Base-by-base conservation (phyloP, 805 yeast species). In the fission yeast (Schizosaccharomyces pombe) region DNA sequence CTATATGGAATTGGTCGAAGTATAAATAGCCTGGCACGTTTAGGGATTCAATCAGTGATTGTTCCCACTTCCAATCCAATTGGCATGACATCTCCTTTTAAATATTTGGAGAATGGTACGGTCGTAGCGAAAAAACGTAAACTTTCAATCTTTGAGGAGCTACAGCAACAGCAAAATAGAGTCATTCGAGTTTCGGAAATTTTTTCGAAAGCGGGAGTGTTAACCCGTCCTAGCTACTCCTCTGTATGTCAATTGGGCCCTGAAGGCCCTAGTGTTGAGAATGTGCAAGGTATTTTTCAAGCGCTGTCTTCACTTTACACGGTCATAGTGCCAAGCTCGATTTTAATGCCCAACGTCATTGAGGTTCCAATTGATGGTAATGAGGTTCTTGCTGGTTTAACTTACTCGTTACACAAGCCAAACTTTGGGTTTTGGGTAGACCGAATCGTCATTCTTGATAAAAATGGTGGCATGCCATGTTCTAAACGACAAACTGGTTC, bases 391-490 rank as follows among this genome's bases (percentile, higher is more conserved):
- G 61, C 63, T 39, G 64, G 69, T 52, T 60, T 76, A 1, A 68
- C 70, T 2, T 56, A 29, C 67, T 70, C 30, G 63, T 74, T 51
- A 58, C 58, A 12, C 57, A 60, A 9, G 47, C 56, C 57, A 67
- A 33, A 64, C 65, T 12, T 52, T 58, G 32, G 47, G 60, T 52
- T 53, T 57, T 53, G 52, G 0, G 74, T 91, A 47, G 98, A 91
- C 58, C 91, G 91, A 60, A 67, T 89, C 30, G 75, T 89, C 5
- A 78, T 80, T 58, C 69, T 91, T 31, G 96, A 86, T 61, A 76
- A 79, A 0, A 64, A 74, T 19, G 99, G 99, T 1, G 99, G 99
- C 0, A 80, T 85, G 5, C 97, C 97, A 0, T 82, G 93, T 0
- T 69, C 78, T 26, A 8, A 30, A 26, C 95, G 85, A 62, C 72